Conservation (phyloP, 2,329 filamentous ascomycete species). For the Neofusicoccum umdonicola region DNA sequence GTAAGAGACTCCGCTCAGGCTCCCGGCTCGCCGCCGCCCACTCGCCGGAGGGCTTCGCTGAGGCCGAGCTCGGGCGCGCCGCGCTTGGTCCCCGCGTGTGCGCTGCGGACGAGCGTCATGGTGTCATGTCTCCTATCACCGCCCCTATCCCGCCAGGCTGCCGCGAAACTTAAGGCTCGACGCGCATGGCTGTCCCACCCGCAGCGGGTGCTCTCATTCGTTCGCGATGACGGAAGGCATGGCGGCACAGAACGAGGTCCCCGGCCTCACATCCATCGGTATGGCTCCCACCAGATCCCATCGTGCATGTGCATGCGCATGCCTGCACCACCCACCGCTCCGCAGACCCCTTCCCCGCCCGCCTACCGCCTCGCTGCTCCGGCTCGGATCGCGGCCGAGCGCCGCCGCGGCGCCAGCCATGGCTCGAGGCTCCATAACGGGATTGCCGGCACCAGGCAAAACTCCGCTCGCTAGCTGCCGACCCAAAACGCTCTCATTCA, state of each 20-base stretch:
- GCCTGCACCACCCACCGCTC: neutral
- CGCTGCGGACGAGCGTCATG: slow-evolving; percentile 1
- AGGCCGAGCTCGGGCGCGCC: neutral
- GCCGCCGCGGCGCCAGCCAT: neutral
- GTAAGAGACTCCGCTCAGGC: slow-evolving; percentile 4
- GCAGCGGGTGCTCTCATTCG: slow-evolving; percentile 1
- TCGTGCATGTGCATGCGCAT: neutral
- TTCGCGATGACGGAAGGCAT: neutral
- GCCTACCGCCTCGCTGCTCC: neutral
- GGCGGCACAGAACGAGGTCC: neutral
- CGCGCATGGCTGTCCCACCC: neutral
- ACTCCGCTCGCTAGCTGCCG: neutral
- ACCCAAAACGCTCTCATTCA: neutral
- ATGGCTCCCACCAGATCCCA: neutral
- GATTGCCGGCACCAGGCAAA: neutral
- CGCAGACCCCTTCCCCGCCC: neutral
- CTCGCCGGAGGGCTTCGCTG: neutral
- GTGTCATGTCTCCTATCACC: slow-evolving; percentile 9
- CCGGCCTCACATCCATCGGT: neutral
- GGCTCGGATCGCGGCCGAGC: slow-evolving; percentile 10
- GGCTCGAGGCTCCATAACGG: neutral
- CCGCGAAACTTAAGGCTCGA: neutral
- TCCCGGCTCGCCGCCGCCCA: neutral
- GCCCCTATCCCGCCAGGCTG: slow-evolving; percentile 3
- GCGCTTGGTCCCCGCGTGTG: neutral